A percentile compares a stretch with the other conserved stretches of the same genome.
These are phyloP conservation scores for Xylariales sp. DNA, from an alignment of 2,329 filamentous ascomycete species.

Conservation along the genomic window DNA sequence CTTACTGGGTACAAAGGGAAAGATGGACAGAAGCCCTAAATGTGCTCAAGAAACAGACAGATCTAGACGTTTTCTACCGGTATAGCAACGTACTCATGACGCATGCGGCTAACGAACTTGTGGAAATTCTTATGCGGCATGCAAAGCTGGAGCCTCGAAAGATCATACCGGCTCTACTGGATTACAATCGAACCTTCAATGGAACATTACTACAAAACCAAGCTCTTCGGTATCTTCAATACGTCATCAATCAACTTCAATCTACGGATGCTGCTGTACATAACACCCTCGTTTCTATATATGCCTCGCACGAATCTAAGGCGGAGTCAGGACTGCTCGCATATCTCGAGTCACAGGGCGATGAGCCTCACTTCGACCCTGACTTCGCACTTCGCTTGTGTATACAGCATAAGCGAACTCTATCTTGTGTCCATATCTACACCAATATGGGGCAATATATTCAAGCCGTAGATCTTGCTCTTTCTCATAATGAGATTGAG, in stretches of 20 bases:
- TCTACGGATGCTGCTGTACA: constrained; percentile 88
- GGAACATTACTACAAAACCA: constrained; percentile 82
- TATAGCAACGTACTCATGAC: constrained; percentile 98
- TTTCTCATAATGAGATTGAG: constrained; percentile 90
- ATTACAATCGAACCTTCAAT: constrained; percentile 85
- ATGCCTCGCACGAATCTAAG: constrained; percentile 84
- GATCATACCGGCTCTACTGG: constrained; percentile 91
- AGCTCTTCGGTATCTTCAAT: constrained; percentile 91
- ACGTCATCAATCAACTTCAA: constrained; percentile 87
- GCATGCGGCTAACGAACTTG: constrained; percentile 83
- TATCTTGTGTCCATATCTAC: constrained; percentile 97
- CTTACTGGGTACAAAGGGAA: constrained; percentile 97
- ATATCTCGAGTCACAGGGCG: constrained; percentile 91
- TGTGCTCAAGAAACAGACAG: constrained; percentile 92
- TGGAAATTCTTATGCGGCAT: constrained; percentile 97
- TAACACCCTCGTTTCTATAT: constrained; percentile 96
- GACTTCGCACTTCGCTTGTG: constrained; percentile 96
- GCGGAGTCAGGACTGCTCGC: constrained; percentile 87
- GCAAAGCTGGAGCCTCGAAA: constrained; percentile 84
- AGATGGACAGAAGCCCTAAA: constrained; percentile 87
- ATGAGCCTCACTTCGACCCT: constrained; percentile 88
- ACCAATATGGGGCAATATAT: constrained; percentile 95
- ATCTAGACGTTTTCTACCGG: constrained; percentile 93
- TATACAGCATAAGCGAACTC: constrained; percentile 91
- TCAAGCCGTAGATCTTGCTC: constrained; percentile 90